Percentiles rank a stretch among this genome's conserved stretches.
Conservation (phyloP, 352 stramenopile species). For the Achlya hypogyna region DNA sequence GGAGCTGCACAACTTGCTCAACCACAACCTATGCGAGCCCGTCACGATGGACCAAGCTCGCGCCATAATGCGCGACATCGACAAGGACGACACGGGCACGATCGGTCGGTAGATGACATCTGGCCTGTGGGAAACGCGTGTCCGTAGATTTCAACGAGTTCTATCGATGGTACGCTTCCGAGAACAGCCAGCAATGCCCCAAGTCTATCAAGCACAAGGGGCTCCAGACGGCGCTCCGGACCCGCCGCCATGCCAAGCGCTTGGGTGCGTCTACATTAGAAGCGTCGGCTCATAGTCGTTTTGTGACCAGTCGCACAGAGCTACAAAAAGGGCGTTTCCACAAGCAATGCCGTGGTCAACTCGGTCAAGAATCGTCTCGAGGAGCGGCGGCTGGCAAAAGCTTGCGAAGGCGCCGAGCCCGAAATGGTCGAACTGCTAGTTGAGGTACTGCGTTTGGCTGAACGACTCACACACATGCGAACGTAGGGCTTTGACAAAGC, state of each 20-base stretch:
- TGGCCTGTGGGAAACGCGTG: not conserved
- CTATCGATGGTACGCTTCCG: slow-evolving; percentile 12
- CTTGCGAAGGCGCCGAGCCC: slow-evolving; percentile 3
- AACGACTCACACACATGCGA: not conserved
- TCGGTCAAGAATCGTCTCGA: slow-evolving; percentile 8
- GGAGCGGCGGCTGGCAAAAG: not conserved
- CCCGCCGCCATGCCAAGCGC: slow-evolving; percentile 4
- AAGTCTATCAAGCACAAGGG: slow-evolving; percentile 11
- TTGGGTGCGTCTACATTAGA: not conserved
- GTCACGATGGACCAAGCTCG: slow-evolving; percentile 11
- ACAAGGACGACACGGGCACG: slow-evolving; percentile 10
- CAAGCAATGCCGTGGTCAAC: not conserved
- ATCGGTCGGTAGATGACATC: not conserved
- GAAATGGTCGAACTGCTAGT: slow-evolving; percentile 16
- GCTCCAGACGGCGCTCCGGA: slow-evolving; percentile 9
- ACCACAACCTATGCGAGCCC: slow-evolving; percentile 14
- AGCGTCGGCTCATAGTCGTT: not conserved
- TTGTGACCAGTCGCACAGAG: not conserved
- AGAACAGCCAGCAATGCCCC: slow-evolving; percentile 14
- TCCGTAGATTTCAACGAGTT: slow-evolving; percentile 17
- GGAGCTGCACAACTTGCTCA: slow-evolving; percentile 11
- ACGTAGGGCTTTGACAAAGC: slow-evolving; percentile 15
- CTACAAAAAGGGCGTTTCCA: not conserved
- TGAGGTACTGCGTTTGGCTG: not conserved
- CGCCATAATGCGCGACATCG: slow-evolving; percentile 2